Evolutionary conservation across 192 early-diverging fungal genomes (phyloP).

Genomic region (Coemansia sp.): DNA sequence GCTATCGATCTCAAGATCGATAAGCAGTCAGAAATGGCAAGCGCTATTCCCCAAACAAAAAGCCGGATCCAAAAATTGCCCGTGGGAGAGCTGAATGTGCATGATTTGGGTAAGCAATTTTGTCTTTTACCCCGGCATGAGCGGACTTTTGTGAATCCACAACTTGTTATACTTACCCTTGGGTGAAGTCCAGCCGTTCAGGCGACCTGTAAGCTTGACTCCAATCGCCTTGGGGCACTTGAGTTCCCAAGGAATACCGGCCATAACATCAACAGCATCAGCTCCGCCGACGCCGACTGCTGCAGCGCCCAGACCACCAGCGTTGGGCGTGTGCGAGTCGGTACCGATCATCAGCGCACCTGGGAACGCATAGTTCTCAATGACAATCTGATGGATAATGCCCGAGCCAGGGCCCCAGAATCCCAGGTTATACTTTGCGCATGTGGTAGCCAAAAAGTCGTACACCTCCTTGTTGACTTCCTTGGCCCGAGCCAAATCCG

Average conservation of each 20-base stretch:
- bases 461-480: slow-evolving; percentile 94
- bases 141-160: not conserved
- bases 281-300: slow-evolving; percentile 98
- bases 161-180: slow-evolving; percentile 58
- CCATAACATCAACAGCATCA: slow-evolving; percentile 99
- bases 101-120: not conserved
- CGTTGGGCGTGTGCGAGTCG: slow-evolving; percentile 98
- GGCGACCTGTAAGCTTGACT: slow-evolving; percentile 83
- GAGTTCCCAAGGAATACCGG: slow-evolving; percentile 97
- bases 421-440: slow-evolving; percentile 89
- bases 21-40: not conserved
- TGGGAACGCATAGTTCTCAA: slow-evolving; percentile 98
- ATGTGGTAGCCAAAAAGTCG: slow-evolving; percentile 79
- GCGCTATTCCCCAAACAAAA: not conserved
- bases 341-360: slow-evolving; percentile 97
- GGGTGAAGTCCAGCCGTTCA: slow-evolving; percentile 90
- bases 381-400: slow-evolving; percentile 95
- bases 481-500: slow-evolving; percentile 80
- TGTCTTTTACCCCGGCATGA: not conserved
- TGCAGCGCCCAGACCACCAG: slow-evolving; percentile 94
- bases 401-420: slow-evolving; percentile 97
- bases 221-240: slow-evolving; percentile 97
- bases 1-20: not conserved
- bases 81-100: not conserved
- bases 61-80: not conserved